Evolutionary conservation across 1,139 yeast genomes (phyloP), one percentile per base, ranked within the genome.

Genomic region (Suhomyces wounanorum): DNA sequence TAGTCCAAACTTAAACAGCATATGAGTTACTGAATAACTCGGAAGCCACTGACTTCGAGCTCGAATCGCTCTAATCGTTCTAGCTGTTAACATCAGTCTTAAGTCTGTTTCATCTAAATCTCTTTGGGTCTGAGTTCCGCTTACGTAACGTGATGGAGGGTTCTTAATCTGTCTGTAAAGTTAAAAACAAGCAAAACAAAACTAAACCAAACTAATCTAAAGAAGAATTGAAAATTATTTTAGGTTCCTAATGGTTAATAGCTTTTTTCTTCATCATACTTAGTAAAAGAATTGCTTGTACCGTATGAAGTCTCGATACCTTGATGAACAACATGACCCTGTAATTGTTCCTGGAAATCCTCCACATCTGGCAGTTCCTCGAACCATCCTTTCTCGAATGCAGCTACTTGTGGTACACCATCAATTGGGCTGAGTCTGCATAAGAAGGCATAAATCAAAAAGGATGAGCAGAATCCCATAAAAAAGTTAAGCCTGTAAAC

Each of bases 401-500:
- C 72, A 44, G 73, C 72, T 42, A 74, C 71, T 3, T 72, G 73
- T 7, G 89, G 87, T 44, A 71, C 60, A 33, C 91, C 94, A 30
- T 76, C 76, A 11, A 84, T 69, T 5, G 96, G 96, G 67, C 72
- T 82, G 44, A 81, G 52, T 55, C 72, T 68, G 55, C 83, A 79
- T 43, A 85, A 66, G 1, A 70, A 48, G 17, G 77, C 77, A 54
- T 86, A 85, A 8, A 80, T 69, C 1, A 75, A 41, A 55, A 77
- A 76, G 1, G 96, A 78, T 9, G 82, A 67, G 44, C 81, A 63
- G 68, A 86, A 88, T 1, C 97, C 97, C 55, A 85, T 78, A 62
- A 89, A 83, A 71, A 85, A 90, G 66, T 85, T 86, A 58, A 90
- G 69, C 54, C 85, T 73, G 73, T 88, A 90, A 40, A 90, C 79